Evolutionary conservation across 495 filamentous ascomycete species (phyloP), one percentile per base, ranked within the genome.

Genomic region (Neohortaea acidophila): DNA sequence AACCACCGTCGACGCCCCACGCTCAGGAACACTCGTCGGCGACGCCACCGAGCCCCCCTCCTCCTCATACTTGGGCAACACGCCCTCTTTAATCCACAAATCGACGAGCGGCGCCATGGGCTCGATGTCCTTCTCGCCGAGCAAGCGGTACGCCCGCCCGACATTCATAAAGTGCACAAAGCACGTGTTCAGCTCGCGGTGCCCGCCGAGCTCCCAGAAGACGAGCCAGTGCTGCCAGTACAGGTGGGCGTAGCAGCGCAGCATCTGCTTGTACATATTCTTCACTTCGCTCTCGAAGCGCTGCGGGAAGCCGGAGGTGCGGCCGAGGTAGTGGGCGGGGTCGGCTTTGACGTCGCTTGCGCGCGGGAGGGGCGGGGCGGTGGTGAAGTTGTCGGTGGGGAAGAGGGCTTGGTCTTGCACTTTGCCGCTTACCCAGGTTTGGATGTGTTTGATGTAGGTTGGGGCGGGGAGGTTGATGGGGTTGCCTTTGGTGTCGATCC

Each of bases 181-280:
- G 61, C 82, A 89, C 57, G 84, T 91, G 68, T 94, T 94, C 36
- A 94, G 69, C 49, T 84, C 77, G 62, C 84, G 81, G 51, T 83
- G 75, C 36, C 79, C 71, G 59, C 75, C 81, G 39, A 86, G 69
- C 59, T 96, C 81, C 84, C 84, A 96, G 20, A 84, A 82, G 17
- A 85, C 84, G 14, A 89, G 59, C 63, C 73, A 76, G 46, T 89
- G 78, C 10, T 75, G 75, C 26, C 81, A 35, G 56, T 76, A 84
- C 51, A 91, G 67, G 61, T 94, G 86, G 23, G 84, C 79, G 49
- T 94, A 94, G 57, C 86, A 84, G 25, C 86, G 84, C 69, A 93
- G 89, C 79, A 94, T 94, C 61, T 94, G 86, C 47, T 85, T 77
- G 69, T 86, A 91, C 51, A 92, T 87, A 44, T 76, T 84, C 59